phyloP scores from a whole-genome alignment of 225 moss, liverwort and hornwort species.

The Anthoceros angustus region DNA sequence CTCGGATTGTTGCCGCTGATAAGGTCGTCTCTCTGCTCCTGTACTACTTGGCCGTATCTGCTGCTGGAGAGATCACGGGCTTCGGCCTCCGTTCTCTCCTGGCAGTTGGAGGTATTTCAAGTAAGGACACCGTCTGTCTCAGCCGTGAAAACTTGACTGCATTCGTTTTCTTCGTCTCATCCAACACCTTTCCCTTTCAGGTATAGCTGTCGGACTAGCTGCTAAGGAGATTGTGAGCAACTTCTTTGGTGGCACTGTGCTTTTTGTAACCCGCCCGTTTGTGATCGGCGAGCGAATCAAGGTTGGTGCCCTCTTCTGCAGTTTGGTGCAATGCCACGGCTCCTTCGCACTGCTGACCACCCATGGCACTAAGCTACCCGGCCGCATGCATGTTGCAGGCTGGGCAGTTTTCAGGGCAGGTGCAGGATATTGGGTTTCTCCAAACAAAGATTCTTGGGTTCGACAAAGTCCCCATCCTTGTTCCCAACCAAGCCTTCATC shows the following conservation, averaged over 20 bases:
- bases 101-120: conserved; percentile 83
- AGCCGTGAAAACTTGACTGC: neutral
- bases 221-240: conserved; percentile 84
- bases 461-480: conserved; percentile 57
- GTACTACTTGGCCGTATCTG: conserved; percentile 37
- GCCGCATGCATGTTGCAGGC: conserved; percentile 29
- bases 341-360: neutral
- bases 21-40: conserved; percentile 53
- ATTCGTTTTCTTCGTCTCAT: neutral
- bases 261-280: conserved; percentile 57
- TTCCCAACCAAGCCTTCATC: conserved; percentile 82
- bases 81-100: conserved; percentile 72
- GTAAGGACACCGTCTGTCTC: conserved; percentile 14
- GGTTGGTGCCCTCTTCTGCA: conserved; percentile 15
- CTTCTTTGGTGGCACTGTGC: conserved; percentile 64
- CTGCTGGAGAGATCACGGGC: conserved; percentile 44
- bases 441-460: conserved; percentile 58
- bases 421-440: conserved; percentile 75
- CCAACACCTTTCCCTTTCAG: conserved; percentile 21
- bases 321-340: neutral
- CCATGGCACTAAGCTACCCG: neutral
- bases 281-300: conserved; percentile 64
- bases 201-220: conserved; percentile 68
- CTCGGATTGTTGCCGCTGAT: conserved; percentile 56
- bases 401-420: conserved; percentile 48